These are phyloP conservation scores for Trebouxia sp. DNA, from an alignment of 139 green algal genomes.

Conservation along the genomic window DNA sequence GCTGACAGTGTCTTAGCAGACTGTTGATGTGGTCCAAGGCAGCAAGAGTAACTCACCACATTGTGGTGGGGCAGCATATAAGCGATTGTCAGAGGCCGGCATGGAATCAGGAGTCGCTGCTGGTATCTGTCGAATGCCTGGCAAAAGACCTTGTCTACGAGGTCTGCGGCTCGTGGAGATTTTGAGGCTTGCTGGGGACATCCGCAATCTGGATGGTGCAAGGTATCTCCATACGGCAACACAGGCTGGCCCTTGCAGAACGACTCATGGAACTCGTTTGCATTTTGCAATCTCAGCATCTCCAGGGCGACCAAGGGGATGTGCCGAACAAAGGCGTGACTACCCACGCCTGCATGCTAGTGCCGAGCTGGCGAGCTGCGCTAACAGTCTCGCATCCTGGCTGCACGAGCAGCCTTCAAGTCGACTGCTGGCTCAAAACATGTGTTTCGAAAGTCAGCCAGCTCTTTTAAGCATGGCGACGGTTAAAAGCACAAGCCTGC, in stretches of 20 bases:
- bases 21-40: background rate
- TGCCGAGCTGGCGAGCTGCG: too few relatives aligned
- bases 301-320: conserved; percentile 8
- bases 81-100: conserved; percentile 47
- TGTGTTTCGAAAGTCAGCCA: too few relatives aligned
- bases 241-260: background rate
- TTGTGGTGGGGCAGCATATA: conserved; percentile 54
- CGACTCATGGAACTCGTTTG: background rate
- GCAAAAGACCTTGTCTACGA: conserved; percentile 48
- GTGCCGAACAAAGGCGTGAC: background rate
- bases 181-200: conserved; percentile 41
- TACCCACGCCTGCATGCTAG: background rate
- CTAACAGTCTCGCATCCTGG: too few relatives aligned
- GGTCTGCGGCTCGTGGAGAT: conserved; percentile 37
- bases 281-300: background rate
- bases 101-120: conserved; percentile 35
- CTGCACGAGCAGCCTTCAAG: too few relatives aligned
- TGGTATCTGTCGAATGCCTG: conserved; percentile 22
- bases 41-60: conserved; percentile 1
- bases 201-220: conserved; percentile 35
- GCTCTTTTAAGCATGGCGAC: too few relatives aligned
- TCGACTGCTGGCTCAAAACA: too few relatives aligned
- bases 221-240: background rate
- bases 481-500: too few relatives aligned
- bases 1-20: too few relatives aligned